These are phyloP conservation scores for Stephania japonica DNA, from an alignment of 164 flowering plant species.

Conservation along the genomic window DNA sequence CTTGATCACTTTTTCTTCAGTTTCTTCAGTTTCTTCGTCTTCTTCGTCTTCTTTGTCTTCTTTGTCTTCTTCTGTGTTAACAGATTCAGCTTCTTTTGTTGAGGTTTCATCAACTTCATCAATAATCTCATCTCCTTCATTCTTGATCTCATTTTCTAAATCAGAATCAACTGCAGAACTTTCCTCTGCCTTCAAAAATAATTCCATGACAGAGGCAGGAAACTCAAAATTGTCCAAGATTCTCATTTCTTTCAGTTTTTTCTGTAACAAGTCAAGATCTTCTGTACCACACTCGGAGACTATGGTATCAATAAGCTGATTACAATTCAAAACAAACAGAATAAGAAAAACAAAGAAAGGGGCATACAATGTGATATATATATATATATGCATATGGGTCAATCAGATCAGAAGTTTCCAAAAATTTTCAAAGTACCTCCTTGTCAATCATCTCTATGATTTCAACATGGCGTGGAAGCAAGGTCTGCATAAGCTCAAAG, in stretches of 20 bases:
- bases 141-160: slow-evolving; percentile 8
- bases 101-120: slow-evolving; percentile 17
- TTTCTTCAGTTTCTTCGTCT: slow-evolving; percentile 11
- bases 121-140: not conserved
- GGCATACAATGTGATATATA: not conserved
- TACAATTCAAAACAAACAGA: slow-evolving; percentile 16
- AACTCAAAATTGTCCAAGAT: slow-evolving; percentile 75
- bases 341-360: slow-evolving; percentile 6
- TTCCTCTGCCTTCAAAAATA: slow-evolving; percentile 43
- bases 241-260: slow-evolving; percentile 70
- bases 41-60: slow-evolving; percentile 6
- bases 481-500: slow-evolving; percentile 78
- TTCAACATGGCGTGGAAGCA: slow-evolving; percentile 94
- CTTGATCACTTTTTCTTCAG: slow-evolving; percentile 23
- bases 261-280: slow-evolving; percentile 49
- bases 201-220: slow-evolving; percentile 45
- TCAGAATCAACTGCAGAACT: slow-evolving; percentile 19
- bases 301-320: slow-evolving; percentile 60
- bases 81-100: slow-evolving; percentile 12
- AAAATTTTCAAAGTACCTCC: slow-evolving; percentile 44
- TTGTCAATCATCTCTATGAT: slow-evolving; percentile 86
- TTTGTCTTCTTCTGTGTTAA: slow-evolving; percentile 2
- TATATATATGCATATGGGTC: not conserved
- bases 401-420: not conserved
- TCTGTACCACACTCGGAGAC: slow-evolving; percentile 64